phyloP scores from a whole-genome alignment of 345 rosid genomes.

The Murraya koenigii region DNA sequence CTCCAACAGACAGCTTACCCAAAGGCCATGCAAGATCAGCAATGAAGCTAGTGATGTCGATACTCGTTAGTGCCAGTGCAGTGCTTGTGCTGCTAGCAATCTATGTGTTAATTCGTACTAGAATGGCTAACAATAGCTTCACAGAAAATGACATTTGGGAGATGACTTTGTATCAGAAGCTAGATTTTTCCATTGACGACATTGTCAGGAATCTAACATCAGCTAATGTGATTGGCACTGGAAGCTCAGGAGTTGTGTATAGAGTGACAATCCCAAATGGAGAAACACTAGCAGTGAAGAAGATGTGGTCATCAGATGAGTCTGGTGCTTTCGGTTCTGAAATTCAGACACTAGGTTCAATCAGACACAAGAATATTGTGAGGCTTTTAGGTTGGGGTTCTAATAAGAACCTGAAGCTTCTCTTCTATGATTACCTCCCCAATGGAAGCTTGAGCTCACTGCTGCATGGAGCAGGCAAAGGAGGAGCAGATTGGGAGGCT shows the following conservation, averaged over 20 bases:
- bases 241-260: slow-evolving; percentile 96
- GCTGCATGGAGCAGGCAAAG: slow-evolving; percentile 74
- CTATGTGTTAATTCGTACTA: slow-evolving; percentile 52
- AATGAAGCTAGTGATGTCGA: slow-evolving; percentile 50
- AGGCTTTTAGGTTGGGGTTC: slow-evolving; percentile 87
- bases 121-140: slow-evolving; percentile 29
- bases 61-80: slow-evolving; percentile 65
- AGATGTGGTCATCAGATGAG: slow-evolving; percentile 91
- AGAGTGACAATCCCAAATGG: slow-evolving; percentile 68
- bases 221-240: slow-evolving; percentile 86
- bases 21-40: slow-evolving; percentile 42
- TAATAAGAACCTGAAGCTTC: slow-evolving; percentile 64
- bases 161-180: slow-evolving; percentile 79
- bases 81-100: slow-evolving; percentile 56
- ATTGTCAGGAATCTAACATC: slow-evolving; percentile 60
- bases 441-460: slow-evolving; percentile 90
- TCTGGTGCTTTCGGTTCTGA: slow-evolving; percentile 80
- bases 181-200: slow-evolving; percentile 75
- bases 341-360: slow-evolving; percentile 75
- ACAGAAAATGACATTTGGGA: slow-evolving; percentile 60
- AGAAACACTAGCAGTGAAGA: slow-evolving; percentile 80
- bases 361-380: slow-evolving; percentile 80
- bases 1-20: slow-evolving; percentile 39
- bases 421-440: slow-evolving; percentile 91
- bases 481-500: slow-evolving; percentile 82